Percentiles rank a stretch among this genome's conserved stretches.
phyloP scores from a whole-genome alignment of 768 basidiomycete species.

The Kwoniella dendrophila region DNA sequence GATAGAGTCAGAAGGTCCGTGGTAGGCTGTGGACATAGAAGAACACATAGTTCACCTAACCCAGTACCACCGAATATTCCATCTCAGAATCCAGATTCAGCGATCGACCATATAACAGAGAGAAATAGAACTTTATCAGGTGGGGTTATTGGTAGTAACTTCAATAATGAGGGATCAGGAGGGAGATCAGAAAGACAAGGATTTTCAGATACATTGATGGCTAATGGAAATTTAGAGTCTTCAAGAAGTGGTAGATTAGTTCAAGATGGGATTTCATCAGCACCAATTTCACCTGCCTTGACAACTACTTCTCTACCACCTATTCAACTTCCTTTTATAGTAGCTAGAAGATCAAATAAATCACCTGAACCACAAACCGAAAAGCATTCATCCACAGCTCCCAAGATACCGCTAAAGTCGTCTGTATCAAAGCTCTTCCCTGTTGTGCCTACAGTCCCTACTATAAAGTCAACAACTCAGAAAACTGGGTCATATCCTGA shows the following conservation, averaged over 20 bases:
- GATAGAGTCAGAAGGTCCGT: constrained; percentile 1
- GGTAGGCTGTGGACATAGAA: constrained; percentile 11
- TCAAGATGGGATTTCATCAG: constrained; percentile 11
- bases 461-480: too few relatives aligned
- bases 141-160: constrained; percentile 6
- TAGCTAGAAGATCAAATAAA: constrained; percentile 4
- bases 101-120: neutral
- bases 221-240: constrained; percentile 8
- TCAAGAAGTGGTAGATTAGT: constrained; percentile 1
- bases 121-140: constrained; percentile 10
- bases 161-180: neutral
- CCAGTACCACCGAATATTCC: neutral
- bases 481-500: too few relatives aligned
- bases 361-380: neutral
- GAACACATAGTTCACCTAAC: constrained; percentile 16
- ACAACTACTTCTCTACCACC: constrained; percentile 1
- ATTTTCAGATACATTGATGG: constrained; percentile 5
- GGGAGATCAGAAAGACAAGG: too few relatives aligned
- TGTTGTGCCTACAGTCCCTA: too few relatives aligned
- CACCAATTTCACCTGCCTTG: constrained; percentile 14
- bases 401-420: neutral
- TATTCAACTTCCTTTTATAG: constrained; percentile 5
- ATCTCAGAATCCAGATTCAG: too few relatives aligned
- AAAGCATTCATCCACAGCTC: too few relatives aligned
- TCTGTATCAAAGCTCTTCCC: neutral